Evolutionary conservation across 495 filamentous ascomycete genomes (phyloP), one percentile per base, ranked within the genome.

Genomic region (Aspergillus conjunctus): DNA sequence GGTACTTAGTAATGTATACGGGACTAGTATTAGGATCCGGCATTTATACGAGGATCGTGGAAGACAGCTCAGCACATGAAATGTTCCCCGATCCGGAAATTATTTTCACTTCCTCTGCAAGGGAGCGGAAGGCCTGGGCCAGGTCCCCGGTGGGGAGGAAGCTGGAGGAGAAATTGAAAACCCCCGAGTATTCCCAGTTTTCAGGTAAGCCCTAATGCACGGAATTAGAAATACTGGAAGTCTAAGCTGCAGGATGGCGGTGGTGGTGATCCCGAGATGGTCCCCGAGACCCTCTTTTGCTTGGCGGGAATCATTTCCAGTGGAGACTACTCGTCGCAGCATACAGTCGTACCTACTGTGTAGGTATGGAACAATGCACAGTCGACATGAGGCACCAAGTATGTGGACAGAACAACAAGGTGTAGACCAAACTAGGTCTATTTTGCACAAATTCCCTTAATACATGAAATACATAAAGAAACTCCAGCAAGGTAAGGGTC

Each of bases 241-340:
- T 12, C 18, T 7, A 18, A 21, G 8, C n/a, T 45, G 10, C 5
- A 22, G 10, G 33, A 49, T 43, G 12, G 22, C 8, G 8, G 17
- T 31, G 48, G 17, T 10, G 39, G 39, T 60, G 51, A 54, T 18
- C 58, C 58, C 51, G 58, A 60, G 51, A 60, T 60, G 58, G 58
- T 60, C 58, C 58, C 58, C 58, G 58, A 54, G 26, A 4, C 30
- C 58, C 34, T 15, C 31, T 30, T 51, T 17, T 32, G 49, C 49
- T 54, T 59, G 50, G 50, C 45, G 45, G 17, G 20, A 12, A 3
- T 10, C 39, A 55, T 45, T 44, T 26, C 37, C n/a, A 17, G 44
- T 21, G 9, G 39, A 14, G 9, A 43, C 26, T 26, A 26, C 26
- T n/a, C n/a, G n/a, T n/a, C n/a, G n/a, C n/a, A n/a, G n/a, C n/a